Percentiles rank a stretch among this genome's conserved stretches.
Conservation (phyloP, 306 rosid genomes). For the Cucurbita moschata region DNA sequence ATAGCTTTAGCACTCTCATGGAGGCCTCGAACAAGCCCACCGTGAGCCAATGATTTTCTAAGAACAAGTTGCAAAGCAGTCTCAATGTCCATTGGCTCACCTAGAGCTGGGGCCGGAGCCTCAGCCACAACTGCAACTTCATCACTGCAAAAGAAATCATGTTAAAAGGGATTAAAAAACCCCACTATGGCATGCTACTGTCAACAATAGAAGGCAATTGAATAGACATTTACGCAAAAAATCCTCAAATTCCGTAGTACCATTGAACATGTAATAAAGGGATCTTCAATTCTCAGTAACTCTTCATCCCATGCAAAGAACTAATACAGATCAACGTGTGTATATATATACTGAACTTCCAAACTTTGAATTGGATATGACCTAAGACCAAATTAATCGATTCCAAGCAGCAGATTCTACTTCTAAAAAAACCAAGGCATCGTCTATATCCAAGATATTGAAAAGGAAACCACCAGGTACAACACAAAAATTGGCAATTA, state of each 20-base stretch:
- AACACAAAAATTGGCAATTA: not conserved
- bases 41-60: conserved; percentile 69
- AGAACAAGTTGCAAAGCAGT: conserved; percentile 69
- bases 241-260: not conserved
- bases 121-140: conserved; percentile 26
- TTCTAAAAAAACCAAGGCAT: not conserved
- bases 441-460: not conserved
- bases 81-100: conserved; percentile 35
- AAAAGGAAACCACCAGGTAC: not conserved
- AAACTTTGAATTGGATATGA: not conserved
- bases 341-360: not conserved
- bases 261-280: not conserved
- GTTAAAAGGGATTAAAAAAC: not conserved
- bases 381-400: not conserved
- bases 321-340: not conserved
- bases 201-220: not conserved
- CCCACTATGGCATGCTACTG: not conserved
- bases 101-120: conserved; percentile 22
- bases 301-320: not conserved
- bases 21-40: conserved; percentile 74
- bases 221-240: not conserved
- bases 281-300: not conserved
- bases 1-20: conserved; percentile 72
- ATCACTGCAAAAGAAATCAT: conserved; percentile 17
- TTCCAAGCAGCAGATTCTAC: not conserved